These are phyloP conservation scores for Venturia asperata DNA, from an alignment of 2,329 filamentous ascomycete genomes.

Conservation along the genomic window DNA sequence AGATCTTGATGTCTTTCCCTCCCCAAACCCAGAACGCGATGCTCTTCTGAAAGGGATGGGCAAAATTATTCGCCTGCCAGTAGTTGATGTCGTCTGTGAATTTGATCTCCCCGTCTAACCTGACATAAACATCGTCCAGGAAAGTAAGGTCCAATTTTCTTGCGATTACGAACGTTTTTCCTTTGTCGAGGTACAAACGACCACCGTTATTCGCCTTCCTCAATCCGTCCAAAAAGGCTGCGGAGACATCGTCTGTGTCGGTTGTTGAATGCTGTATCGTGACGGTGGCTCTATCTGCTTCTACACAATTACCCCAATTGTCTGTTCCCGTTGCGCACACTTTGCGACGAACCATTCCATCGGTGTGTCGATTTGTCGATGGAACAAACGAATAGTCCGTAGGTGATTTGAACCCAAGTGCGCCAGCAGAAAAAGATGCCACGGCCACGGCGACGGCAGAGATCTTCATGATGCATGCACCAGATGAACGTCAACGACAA, in stretches of 20 bases:
- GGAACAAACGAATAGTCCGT: not conserved
- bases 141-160: constrained; percentile 54
- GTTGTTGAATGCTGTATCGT: constrained; percentile 47
- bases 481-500: not conserved
- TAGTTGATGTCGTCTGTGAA: constrained; percentile 43
- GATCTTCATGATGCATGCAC: not conserved
- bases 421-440: not conserved
- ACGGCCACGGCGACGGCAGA: not conserved
- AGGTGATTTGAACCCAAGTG: not conserved
- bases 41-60: constrained; percentile 46
- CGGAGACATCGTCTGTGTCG: constrained; percentile 51
- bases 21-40: constrained; percentile 60
- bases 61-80: constrained; percentile 46
- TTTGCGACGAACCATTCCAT: not conserved
- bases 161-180: constrained; percentile 51
- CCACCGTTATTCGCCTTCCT: constrained; percentile 53
- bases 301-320: constrained; percentile 13
- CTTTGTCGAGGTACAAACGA: constrained; percentile 47
- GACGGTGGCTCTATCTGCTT: not conserved
- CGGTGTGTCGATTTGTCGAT: not conserved
- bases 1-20: constrained; percentile 54
- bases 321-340: constrained; percentile 18
- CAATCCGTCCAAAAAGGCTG: constrained; percentile 48
- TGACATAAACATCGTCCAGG: constrained; percentile 50
- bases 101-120: constrained; percentile 51